Evolutionary conservation across 1,139 yeast genomes (phyloP), one percentile per base, ranked within the genome.

Genomic region (Saccharomyces hybrid): DNA sequence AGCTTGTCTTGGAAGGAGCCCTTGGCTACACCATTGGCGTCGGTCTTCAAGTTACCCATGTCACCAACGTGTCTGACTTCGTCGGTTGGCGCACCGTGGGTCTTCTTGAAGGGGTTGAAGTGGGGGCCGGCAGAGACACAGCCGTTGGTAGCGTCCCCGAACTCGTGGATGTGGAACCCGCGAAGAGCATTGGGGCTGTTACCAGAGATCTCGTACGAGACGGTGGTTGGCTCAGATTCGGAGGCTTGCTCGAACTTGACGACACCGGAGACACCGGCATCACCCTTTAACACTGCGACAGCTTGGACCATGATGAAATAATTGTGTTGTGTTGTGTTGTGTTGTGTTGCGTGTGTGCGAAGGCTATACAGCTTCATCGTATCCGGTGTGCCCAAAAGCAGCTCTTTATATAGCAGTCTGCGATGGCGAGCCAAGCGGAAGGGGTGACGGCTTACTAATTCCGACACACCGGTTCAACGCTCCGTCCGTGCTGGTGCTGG

Each of bases 51-150:
- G 82, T 93, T 93, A 73, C 98, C 99, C 74, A 93, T 79, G 75
- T 93, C 99, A 75, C 99, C 99, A 68, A 88, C 96, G 77, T 93
- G 99, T 79, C 99, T 88, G 66, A 70, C 77, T 64, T 82, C 88
- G 69, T 86, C 96, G 69, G 83, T 84, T 74, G 97, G 97, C 58
- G 95, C 90, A 76, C 99, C 99, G 75, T 93, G 99, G 64, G 83
- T 81, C 79, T 86, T 85, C 64, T 81, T 78, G 73, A 86, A 87
- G 63, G 98, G 98, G 82, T 93, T 93, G 84, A 89, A 91, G 78
- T 93, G 99, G 58, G 97, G 96, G 69, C 99, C 99, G 56, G 99
- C 98, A 62, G 97, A 89, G 59, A 96, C 90, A 78, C 98, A 91
- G 51, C 99, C 98, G 73, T 93, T 91, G 77, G 98, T 90, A 82